Percentiles rank a stretch among this genome's conserved stretches.
These are phyloP conservation scores for Microglena sp. DNA, from an alignment of 139 green algal genomes.

Conservation along the genomic window DNA sequence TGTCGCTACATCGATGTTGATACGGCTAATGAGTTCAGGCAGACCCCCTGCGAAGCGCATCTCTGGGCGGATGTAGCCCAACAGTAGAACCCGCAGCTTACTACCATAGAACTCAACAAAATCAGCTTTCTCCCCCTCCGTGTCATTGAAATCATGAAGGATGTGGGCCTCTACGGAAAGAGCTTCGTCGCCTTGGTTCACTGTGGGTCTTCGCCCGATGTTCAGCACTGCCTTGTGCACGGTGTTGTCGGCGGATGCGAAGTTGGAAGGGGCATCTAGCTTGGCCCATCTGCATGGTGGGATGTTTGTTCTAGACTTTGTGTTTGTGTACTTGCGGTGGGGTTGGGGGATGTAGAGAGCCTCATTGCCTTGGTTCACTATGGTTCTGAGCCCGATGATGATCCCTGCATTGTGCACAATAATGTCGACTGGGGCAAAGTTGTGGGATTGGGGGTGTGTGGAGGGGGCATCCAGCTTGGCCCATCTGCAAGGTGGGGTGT, in stretches of 20 bases:
- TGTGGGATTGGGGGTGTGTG: too few relatives aligned
- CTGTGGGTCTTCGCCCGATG: conserved; percentile 76
- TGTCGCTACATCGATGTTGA: conserved; percentile 62
- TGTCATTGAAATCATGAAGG: conserved; percentile 55
- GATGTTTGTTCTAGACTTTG: too few relatives aligned
- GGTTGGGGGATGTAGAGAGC: conserved; percentile 28
- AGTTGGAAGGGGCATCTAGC: conserved; percentile 26
- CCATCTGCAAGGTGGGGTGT: too few relatives aligned
- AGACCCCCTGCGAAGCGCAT: conserved; percentile 62
- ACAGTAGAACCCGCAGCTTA: conserved; percentile 39
- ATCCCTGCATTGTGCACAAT: conserved; percentile 81
- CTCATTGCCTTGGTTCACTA: conserved; percentile 57
- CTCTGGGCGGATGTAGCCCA: conserved; percentile 78
- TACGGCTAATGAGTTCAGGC: conserved; percentile 54
- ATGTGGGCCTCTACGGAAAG: conserved; percentile 71
- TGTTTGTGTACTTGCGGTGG: too few relatives aligned
- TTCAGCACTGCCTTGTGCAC: conserved; percentile 91
- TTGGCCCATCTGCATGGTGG: conserved; percentile 47
- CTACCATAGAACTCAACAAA: conserved; percentile 46
- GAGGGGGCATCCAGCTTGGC: conserved; percentile 33
- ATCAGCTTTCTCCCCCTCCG: conserved; percentile 30
- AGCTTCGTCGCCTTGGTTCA: conserved; percentile 49
- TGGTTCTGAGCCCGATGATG: conserved; percentile 83
- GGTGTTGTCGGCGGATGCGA: conserved; percentile 23
- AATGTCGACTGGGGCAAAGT: conserved; percentile 25